A percentile compares a stretch with the other conserved stretches of the same genome.
phyloP scores from a whole-genome alignment of 345 rosid genomes.

The Eucalyptus decipiens region DNA sequence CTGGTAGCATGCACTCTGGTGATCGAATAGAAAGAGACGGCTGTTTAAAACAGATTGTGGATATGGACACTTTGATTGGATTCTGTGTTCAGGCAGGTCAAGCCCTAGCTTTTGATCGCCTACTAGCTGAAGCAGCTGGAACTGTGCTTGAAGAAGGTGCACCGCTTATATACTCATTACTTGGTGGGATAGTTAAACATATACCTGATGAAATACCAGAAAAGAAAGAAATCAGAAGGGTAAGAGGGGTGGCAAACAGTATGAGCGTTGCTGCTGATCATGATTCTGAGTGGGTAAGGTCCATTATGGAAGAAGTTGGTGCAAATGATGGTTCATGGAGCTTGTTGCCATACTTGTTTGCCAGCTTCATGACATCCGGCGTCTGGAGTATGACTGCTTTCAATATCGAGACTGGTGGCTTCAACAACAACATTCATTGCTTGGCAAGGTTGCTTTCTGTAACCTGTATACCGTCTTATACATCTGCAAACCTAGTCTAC shows the following conservation, averaged over 20 bases:
- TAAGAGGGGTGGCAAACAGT: slow-evolving; percentile 66
- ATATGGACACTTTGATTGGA: slow-evolving; percentile 86
- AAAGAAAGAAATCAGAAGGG: slow-evolving; percentile 76
- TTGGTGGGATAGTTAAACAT: slow-evolving; percentile 64
- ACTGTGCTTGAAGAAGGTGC: slow-evolving; percentile 80
- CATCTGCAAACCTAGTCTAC: neutral
- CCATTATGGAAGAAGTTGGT: slow-evolving; percentile 83
- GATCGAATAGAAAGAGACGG: slow-evolving; percentile 86
- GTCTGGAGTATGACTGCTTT: slow-evolving; percentile 89
- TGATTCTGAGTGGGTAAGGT: slow-evolving; percentile 95
- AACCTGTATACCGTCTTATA: neutral
- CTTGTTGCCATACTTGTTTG: slow-evolving; percentile 84
- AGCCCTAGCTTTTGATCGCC: slow-evolving; percentile 87
- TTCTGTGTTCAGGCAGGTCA: slow-evolving; percentile 97
- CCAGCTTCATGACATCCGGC: slow-evolving; percentile 78
- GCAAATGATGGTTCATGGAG: slow-evolving; percentile 94
- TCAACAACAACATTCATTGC: slow-evolving; percentile 91
- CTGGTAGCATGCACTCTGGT: slow-evolving; percentile 92
- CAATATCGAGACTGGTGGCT: slow-evolving; percentile 91
- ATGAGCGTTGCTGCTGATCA: slow-evolving; percentile 53
- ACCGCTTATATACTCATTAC: slow-evolving; percentile 73
- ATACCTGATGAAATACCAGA: slow-evolving; percentile 86
- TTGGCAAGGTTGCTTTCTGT: slow-evolving; percentile 63
- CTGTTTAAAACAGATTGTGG: slow-evolving; percentile 72
- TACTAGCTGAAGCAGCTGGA: slow-evolving; percentile 93